Percentiles rank a stretch among this genome's conserved stretches.
phyloP scores from a whole-genome alignment of 495 filamentous ascomycete genomes.

The Aspergillus saccharolyticus region DNA sequence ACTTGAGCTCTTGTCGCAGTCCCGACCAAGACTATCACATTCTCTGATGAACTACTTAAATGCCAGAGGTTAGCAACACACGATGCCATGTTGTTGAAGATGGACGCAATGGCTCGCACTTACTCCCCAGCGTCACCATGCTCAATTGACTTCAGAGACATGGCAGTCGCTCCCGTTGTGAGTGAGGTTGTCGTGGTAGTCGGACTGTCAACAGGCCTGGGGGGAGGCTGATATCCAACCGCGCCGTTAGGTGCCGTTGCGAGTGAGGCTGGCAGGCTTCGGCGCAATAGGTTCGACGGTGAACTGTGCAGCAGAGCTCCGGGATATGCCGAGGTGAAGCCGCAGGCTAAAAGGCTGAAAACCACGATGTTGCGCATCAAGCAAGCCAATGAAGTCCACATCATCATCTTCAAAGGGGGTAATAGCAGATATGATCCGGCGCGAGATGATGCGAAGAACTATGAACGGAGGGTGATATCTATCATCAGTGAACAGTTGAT shows the following conservation, averaged over 20 bases:
- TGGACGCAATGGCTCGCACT: background rate
- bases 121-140: background rate
- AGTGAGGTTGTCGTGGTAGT: background rate
- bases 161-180: background rate
- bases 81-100: background rate
- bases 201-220: conserved; percentile 5
- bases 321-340: conserved; percentile 10
- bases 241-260: conserved; percentile 17
- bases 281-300: conserved; percentile 3
- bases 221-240: conserved; percentile 18
- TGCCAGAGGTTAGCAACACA: background rate
- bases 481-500: background rate
- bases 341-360: conserved; percentile 7
- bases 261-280: conserved; percentile 20
- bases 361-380: conserved; percentile 3
- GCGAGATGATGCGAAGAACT: background rate
- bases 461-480: background rate
- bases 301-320: conserved; percentile 5
- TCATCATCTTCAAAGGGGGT: conserved; percentile 12
- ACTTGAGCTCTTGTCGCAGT: conserved; percentile 5
- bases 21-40: conserved; percentile 6
- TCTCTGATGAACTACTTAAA: background rate
- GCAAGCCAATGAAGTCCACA: background rate
- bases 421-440: background rate
- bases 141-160: background rate